Evolutionary conservation across 1,139 yeast species (phyloP).

Genomic region (Maudiozyma humilis): DNA sequence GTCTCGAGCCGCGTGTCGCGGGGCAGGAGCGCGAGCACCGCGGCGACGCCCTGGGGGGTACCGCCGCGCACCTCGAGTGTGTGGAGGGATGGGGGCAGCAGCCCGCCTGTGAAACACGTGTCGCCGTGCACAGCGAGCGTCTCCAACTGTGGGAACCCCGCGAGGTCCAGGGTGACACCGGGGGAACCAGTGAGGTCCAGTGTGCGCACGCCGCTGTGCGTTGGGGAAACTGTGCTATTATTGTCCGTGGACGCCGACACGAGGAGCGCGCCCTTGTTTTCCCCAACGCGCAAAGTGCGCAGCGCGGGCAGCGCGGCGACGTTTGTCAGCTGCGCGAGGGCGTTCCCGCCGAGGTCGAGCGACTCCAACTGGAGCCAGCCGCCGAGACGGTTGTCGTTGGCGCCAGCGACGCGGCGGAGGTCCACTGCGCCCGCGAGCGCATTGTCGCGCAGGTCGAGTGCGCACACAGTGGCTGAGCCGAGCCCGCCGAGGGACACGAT

Average conservation of each 20-base stretch:
- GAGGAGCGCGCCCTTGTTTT: background rate
- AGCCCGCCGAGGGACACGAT: conserved; percentile 20
- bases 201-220: background rate
- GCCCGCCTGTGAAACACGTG: background rate
- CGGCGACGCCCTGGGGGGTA: background rate
- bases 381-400: conserved; percentile 6
- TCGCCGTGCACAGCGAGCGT: background rate
- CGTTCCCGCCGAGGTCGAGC: conserved; percentile 21
- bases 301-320: conserved; percentile 5
- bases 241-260: background rate
- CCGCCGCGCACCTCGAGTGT: background rate
- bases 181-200: background rate
- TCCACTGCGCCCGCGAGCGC: conserved; percentile 17
- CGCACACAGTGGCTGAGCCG: conserved; percentile 12
- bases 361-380: conserved; percentile 22
- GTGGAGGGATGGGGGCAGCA: background rate
- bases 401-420: conserved; percentile 12
- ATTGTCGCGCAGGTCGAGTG: conserved; percentile 19
- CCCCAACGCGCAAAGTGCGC: background rate
- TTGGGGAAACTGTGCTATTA: background rate
- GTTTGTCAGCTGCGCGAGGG: conserved; percentile 18
- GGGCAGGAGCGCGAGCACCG: background rate
- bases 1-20: background rate
- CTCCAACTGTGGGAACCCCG: background rate
- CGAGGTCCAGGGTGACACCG: background rate